These are phyloP conservation scores for Monilinia fructicola DNA, from an alignment of 2,329 filamentous ascomycete genomes.

Conservation along the genomic window DNA sequence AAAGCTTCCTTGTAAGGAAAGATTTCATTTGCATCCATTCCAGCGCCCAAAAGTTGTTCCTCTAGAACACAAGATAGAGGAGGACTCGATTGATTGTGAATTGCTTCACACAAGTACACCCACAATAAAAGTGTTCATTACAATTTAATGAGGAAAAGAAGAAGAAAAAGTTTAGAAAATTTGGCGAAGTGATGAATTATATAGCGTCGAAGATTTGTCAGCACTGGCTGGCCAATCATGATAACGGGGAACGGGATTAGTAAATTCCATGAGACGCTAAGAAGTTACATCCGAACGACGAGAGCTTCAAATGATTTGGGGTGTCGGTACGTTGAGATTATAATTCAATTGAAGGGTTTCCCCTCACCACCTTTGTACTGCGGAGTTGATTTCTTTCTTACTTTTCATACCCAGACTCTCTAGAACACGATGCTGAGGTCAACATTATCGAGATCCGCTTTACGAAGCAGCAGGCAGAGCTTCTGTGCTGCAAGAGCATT, in stretches of 20 bases:
- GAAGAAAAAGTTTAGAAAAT: constrained; percentile 34
- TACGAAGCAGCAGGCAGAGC: constrained; percentile 61
- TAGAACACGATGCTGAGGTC: constrained; percentile 68
- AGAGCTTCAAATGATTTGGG: constrained; percentile 22
- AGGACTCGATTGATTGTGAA: constrained; percentile 55
- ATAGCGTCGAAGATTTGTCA: constrained; percentile 27
- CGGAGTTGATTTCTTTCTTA: constrained; percentile 39
- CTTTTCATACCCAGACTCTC: constrained; percentile 51
- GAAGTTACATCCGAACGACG: constrained; percentile 24
- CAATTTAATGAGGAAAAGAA: constrained; percentile 53
- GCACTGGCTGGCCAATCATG: constrained; percentile 33
- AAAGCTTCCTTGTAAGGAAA: constrained; percentile 33
- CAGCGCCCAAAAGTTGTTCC: constrained; percentile 53
- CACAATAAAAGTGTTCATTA: constrained; percentile 70
- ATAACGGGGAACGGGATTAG: constrained; percentile 29
- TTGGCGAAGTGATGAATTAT: constrained; percentile 29
- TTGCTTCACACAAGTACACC: constrained; percentile 57
- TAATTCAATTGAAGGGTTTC: constrained; percentile 24
- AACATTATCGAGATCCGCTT: constrained; percentile 66
- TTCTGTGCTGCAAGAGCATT: constrained; percentile 72
- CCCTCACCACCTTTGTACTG: constrained; percentile 24
- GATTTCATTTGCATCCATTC: constrained; percentile 71
- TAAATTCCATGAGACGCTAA: constrained; percentile 26
- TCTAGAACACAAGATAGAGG: constrained; percentile 75
- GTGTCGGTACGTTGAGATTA: constrained; percentile 24